These are phyloP conservation scores for Cytauxzoon felis DNA, from an alignment of 169 alveolate species.

Conservation along the genomic window DNA sequence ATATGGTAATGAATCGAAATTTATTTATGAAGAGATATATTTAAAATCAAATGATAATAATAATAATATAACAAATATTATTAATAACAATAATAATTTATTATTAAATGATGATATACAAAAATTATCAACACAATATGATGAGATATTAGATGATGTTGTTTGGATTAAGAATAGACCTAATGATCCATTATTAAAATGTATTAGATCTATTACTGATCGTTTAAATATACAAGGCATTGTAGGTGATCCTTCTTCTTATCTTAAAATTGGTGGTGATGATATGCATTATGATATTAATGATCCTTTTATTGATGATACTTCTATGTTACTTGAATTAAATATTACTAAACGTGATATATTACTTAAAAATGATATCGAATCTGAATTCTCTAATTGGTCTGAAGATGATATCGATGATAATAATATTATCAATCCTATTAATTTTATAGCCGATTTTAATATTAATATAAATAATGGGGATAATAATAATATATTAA, in stretches of 20 bases:
- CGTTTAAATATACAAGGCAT: conserved; percentile 71
- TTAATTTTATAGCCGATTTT: conserved; percentile 40
- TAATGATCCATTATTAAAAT: conserved; percentile 68
- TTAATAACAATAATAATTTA: background rate
- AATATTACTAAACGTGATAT: conserved; percentile 63
- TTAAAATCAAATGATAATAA: conserved; percentile 7
- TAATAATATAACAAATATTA: background rate
- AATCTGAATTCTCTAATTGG: conserved; percentile 72
- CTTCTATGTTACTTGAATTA: conserved; percentile 67
- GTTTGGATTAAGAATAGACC: conserved; percentile 70
- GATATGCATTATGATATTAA: conserved; percentile 77
- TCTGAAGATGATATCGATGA: conserved; percentile 68
- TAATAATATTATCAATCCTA: conserved; percentile 5
- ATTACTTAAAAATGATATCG: conserved; percentile 62
- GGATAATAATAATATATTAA: background rate
- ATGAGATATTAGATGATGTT: conserved; percentile 57
- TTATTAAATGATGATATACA: background rate
- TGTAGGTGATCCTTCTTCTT: conserved; percentile 74
- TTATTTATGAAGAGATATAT: conserved; percentile 64
- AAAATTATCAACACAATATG: conserved; percentile 1
- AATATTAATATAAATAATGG: background rate
- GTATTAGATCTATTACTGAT: conserved; percentile 73
- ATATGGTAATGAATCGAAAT: conserved; percentile 65
- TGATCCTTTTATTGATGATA: conserved; percentile 77
- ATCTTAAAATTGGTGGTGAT: conserved; percentile 73